Evolutionary conservation across 805 yeast species (phyloP).

Genomic region (Candida loeiensis): DNA sequence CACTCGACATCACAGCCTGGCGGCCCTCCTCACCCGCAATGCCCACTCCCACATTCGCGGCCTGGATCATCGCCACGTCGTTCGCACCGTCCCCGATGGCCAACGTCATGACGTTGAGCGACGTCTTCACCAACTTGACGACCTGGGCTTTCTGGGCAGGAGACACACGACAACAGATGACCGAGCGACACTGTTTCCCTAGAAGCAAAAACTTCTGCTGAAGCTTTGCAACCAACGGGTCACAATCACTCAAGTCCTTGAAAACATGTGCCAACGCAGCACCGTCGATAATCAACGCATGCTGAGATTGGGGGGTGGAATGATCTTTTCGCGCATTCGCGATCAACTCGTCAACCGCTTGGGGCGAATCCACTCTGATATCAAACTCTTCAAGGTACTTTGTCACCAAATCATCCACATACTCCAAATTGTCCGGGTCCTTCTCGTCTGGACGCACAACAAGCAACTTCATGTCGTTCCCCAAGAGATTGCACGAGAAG

Average conservation of each 20-base stretch:
- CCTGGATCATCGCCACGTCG: constrained; percentile 89
- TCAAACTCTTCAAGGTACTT: constrained; percentile 47
- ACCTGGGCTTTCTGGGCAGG: constrained; percentile 88
- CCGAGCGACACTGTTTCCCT: constrained; percentile 79
- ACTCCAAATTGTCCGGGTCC: constrained; percentile 32
- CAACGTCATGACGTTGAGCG: constrained; percentile 74
- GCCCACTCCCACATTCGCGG: constrained; percentile 86
- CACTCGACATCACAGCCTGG: constrained; percentile 86
- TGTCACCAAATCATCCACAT: constrained; percentile 39
- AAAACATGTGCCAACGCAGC: constrained; percentile 61
- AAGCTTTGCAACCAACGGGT: constrained; percentile 18
- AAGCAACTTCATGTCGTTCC: constrained; percentile 71
- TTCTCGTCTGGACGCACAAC: constrained; percentile 52
- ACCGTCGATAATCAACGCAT: constrained; percentile 76
- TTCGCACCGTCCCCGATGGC: constrained; percentile 90
- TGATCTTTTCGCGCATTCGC: constrained; percentile 54
- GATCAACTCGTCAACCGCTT: constrained; percentile 31
- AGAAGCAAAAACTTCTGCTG: constrained; percentile 56
- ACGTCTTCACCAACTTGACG: constrained; percentile 70
- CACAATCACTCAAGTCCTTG: constrained; percentile 32
- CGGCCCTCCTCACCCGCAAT: constrained; percentile 91
- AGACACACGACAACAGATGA: constrained; percentile 81
- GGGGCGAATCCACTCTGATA: constrained; percentile 31
- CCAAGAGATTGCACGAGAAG: constrained; percentile 74
- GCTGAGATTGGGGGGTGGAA: constrained; percentile 62